Base-by-base conservation (phyloP, 148 eudicot genomes). In the Tetragonia tetragonoides region DNA sequence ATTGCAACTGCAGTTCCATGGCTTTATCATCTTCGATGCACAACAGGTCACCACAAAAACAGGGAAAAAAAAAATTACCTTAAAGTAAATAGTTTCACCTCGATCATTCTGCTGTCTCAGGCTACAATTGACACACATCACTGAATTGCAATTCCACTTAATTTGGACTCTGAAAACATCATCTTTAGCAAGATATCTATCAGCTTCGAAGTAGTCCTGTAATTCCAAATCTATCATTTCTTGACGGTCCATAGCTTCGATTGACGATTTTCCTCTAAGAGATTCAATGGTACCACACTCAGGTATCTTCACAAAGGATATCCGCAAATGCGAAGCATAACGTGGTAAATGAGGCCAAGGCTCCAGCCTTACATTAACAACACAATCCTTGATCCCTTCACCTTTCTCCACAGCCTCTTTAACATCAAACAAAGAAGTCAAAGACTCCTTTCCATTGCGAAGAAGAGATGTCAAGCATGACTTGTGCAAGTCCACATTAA, bases 241-340 rank as follows among this genome's bases (percentile, higher is more conserved):
- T 85, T 95, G 98, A 62, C 96, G 97, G 79, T 89, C 91, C 86
- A 87, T 85, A 77, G 89, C 89, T 82, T 91, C 98, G 67, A 85
- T 69, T n/a, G 90, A 84, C 68, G 98, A 92, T 77, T 83, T 85
- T 66, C 82, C 88, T 84, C 81, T 89, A 41, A 95, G 92, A 73
- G 94, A 85, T 77, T 91, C 97, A 80, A 95, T 89, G 75, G 81
- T 84, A 75, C 94, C 93, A 77, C 94, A 90, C 83, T 95, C 90
- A 3, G 98, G 98, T 81, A 95, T 87, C 86, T 90, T 92, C 68
- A 95, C 93, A 85, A 92, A 91, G 47, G 98, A 87, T 67, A 88
- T 85, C 86, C 97, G 89, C 76, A 95, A 78, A 81, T 92, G 97
- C 68, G 98, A 95, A 65, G 98, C 97, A 70, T 88, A 91, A 72